Evolutionary conservation across 2,329 filamentous ascomycete genomes (phyloP).

Genomic region (Trichoderma brevicompactum): DNA sequence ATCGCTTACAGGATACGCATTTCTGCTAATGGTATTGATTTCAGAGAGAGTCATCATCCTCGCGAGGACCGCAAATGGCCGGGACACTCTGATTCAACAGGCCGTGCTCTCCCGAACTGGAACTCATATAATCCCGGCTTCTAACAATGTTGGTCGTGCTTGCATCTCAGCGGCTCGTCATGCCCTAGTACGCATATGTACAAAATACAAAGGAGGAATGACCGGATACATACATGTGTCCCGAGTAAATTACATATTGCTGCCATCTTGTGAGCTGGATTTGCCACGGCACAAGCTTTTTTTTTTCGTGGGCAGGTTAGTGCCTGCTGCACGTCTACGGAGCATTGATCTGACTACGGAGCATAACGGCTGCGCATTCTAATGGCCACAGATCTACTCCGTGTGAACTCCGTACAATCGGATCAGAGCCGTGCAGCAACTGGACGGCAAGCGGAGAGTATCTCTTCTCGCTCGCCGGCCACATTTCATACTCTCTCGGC

Average conservation of each 20-base stretch:
- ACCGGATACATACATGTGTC: slow-evolving; percentile 10
- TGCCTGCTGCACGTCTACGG: slow-evolving; percentile 22
- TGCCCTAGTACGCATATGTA: background rate
- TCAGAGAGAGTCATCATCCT: background rate
- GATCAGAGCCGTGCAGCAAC: slow-evolving; percentile 1
- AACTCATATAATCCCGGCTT: background rate
- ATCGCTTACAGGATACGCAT: slow-evolving; percentile 14
- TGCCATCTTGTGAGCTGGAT: background rate
- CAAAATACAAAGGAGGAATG: background rate
- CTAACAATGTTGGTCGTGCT: background rate
- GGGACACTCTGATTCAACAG: background rate
- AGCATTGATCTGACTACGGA: slow-evolving; percentile 6
- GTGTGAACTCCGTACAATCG: background rate
- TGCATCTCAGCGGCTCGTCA: background rate
- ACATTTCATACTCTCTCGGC: background rate
- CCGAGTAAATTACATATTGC: background rate
- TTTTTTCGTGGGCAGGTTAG: slow-evolving; percentile 1
- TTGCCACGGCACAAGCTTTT: background rate
- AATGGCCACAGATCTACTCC: background rate
- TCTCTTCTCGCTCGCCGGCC: background rate
- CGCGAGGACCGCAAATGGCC: background rate
- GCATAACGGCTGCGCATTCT: slow-evolving; percentile 6
- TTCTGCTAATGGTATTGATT: background rate
- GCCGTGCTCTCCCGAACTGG: background rate
- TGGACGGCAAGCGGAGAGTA: background rate